Evolutionary conservation across 495 filamentous ascomycete species (phyloP), one percentile per base, ranked within the genome.

Genomic region (Aspergillus kassunensis): DNA sequence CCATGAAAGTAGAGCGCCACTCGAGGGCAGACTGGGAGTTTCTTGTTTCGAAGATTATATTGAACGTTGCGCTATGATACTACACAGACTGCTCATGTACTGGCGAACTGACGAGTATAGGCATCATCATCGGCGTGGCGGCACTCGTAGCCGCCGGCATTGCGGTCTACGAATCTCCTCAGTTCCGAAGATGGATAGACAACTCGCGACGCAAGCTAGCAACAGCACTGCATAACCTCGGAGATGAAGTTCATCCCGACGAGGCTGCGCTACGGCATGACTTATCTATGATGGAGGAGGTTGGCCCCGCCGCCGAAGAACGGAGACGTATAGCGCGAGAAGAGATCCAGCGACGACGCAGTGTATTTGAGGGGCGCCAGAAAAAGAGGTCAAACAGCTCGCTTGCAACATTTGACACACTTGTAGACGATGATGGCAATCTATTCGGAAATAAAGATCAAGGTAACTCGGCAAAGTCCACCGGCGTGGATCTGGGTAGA

Each of bases 131-230:
- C 59, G 86, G 82, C 54, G 77, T 89, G 12, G 81, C 85, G 34
- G 81, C 91, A 19, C 78, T 89, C 29, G 83, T 90, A 23, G 89
- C 88, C 51, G 88, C 89, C 35, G 88, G 89, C 6, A 83, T 93
- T 47, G 90, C 89, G 31, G 77, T 92, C 49, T 95, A 95, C 68
- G 88, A 93, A 63, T 88, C 82, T 18, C 89, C 88, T 11, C 85
- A 92, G 66, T 76, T 93, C 39, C 82, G 86, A 59, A 80, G 84
- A 70, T 86, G 86, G 74, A 78, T 90, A 44, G 79, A 87, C 50
- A 82, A 83, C 55, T 83, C 87, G 42, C 85, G 90, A 41, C 82
- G 89, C 27, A 88, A 87, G 58, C 83, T 93, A 51, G 88, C 88
- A 30, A 65, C 89, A 51, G 88, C 88, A 13, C 69, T 95, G 21